Evolutionary conservation across 1,284 basidiomycete species (phyloP).

Genomic region (Trametes sp.): DNA sequence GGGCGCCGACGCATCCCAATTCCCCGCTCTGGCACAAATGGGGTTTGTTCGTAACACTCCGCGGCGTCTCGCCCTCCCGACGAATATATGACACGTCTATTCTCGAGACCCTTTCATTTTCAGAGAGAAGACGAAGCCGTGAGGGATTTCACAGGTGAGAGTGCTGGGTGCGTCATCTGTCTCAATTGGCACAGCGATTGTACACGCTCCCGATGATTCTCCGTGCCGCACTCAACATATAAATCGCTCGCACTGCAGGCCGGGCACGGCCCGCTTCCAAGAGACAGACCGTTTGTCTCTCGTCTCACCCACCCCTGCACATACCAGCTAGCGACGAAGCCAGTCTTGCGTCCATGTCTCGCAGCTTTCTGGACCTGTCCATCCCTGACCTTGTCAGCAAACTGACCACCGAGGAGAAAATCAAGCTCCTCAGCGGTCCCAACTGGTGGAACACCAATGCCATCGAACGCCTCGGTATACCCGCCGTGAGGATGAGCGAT

Average conservation of each 20-base stretch:
- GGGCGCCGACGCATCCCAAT: conserved; percentile 1
- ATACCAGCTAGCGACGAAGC: neutral
- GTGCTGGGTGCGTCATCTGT: conserved; percentile 19
- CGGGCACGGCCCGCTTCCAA: neutral
- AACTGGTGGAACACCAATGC: conserved; percentile 77
- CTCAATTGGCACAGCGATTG: conserved; percentile 9
- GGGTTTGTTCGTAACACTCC: neutral
- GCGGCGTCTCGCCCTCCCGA: neutral
- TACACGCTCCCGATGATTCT: conserved; percentile 34
- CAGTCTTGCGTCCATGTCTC: conserved; percentile 40
- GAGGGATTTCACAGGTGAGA: neutral
- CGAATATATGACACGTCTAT: neutral
- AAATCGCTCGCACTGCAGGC: neutral
- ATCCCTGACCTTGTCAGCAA: conserved; percentile 60
- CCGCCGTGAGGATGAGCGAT: conserved; percentile 71
- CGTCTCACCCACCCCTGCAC: neutral
- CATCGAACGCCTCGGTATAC: conserved; percentile 64
- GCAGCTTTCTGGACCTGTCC: conserved; percentile 59
- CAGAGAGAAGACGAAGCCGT: neutral
- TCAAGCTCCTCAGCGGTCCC: conserved; percentile 65
- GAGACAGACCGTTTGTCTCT: conserved; percentile 2
- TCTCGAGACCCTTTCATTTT: neutral
- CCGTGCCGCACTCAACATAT: conserved; percentile 25
- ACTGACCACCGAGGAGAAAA: conserved; percentile 69
- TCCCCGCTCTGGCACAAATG: conserved; percentile 2